phyloP scores from a whole-genome alignment of 495 filamentous ascomycete species.

The Penicillium coffeae region DNA sequence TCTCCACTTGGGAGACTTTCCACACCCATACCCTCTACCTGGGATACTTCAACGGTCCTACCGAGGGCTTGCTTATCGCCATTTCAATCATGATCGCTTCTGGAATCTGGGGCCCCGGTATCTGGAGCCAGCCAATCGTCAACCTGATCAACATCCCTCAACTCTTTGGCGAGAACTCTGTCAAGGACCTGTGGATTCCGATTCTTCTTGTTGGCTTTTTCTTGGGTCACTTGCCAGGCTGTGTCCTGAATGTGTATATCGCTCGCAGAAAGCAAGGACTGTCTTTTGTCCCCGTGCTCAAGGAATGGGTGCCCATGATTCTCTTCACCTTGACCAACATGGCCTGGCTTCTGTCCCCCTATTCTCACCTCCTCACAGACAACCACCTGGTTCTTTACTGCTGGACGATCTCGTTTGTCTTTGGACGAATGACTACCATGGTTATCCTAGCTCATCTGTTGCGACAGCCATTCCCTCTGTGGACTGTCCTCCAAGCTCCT shows the following conservation, averaged over 20 bases:
- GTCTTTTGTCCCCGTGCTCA: slow-evolving; percentile 78
- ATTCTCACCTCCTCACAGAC: slow-evolving; percentile 71
- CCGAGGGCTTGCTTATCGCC: slow-evolving; percentile 89
- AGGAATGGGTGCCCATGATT: slow-evolving; percentile 91
- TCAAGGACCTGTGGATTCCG: slow-evolving; percentile 85
- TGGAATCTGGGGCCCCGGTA: slow-evolving; percentile 80
- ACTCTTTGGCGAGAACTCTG: slow-evolving; percentile 60
- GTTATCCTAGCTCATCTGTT: slow-evolving; percentile 96
- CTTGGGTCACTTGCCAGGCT: slow-evolving; percentile 73
- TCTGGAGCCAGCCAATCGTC: slow-evolving; percentile 75
- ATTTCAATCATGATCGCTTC: slow-evolving; percentile 80
- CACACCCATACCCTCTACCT: slow-evolving; percentile 97
- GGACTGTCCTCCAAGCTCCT: slow-evolving; percentile 86
- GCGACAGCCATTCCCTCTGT: slow-evolving; percentile 90
- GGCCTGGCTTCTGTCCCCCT: slow-evolving; percentile 83
- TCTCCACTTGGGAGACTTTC: slow-evolving; percentile 99
- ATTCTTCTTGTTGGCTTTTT: slow-evolving; percentile 70
- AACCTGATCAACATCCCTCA: slow-evolving; percentile 57
- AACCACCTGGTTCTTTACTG: slow-evolving; percentile 92
- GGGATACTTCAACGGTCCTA: slow-evolving; percentile 95
- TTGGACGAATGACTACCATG: slow-evolving; percentile 99
- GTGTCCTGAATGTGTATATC: slow-evolving; percentile 74
- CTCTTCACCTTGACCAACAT: slow-evolving; percentile 69
- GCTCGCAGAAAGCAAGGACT: slow-evolving; percentile 69
- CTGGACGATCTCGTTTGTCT: slow-evolving; percentile 89